Percentiles rank a stretch among this genome's conserved stretches.
phyloP scores from a whole-genome alignment of 1,284 basidiomycete genomes.

The Trametes versicolor region DNA sequence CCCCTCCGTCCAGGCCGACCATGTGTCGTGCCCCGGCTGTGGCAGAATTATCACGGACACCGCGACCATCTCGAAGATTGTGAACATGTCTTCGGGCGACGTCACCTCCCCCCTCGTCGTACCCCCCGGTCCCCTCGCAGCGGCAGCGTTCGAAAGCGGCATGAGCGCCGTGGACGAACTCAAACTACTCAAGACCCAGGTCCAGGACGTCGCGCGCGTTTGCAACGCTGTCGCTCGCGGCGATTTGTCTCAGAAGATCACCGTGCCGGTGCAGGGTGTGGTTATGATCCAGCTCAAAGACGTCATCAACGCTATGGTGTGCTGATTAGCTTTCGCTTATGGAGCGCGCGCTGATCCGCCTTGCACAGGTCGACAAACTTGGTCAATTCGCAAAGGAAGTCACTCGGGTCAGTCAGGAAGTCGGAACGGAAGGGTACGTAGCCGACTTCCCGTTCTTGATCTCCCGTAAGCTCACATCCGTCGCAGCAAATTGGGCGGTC shows the following conservation, averaged over 20 bases:
- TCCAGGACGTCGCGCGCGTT: conserved; percentile 91
- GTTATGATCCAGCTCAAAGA: conserved; percentile 99
- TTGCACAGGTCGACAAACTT: conserved; percentile 72
- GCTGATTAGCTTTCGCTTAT: conserved; percentile 29
- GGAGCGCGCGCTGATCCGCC: conserved; percentile 25
- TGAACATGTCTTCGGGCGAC: conserved; percentile 43
- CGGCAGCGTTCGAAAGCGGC: conserved; percentile 69
- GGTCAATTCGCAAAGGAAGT: conserved; percentile 87
- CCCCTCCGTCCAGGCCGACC: conserved; percentile 51
- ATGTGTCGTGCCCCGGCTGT: conserved; percentile 59
- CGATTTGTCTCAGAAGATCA: conserved; percentile 96
- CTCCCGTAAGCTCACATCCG: background rate
- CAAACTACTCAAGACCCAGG: conserved; percentile 86
- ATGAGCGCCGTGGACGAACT: conserved; percentile 83
- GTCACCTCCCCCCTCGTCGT: conserved; percentile 57
- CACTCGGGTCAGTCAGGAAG: conserved; percentile 90
- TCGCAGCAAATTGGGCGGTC: conserved; percentile 85
- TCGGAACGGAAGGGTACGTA: conserved; percentile 87
- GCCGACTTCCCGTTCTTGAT: background rate
- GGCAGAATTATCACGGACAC: conserved; percentile 54
- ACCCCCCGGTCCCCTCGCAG: conserved; percentile 64
- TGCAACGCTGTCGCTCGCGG: conserved; percentile 97
- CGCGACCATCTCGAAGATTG: conserved; percentile 47
- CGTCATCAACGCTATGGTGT: conserved; percentile 96
- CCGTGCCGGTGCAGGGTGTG: conserved; percentile 94